Base-by-base conservation (phyloP, 208 protist species). In the Acanthamoeba culbertsoni region DNA sequence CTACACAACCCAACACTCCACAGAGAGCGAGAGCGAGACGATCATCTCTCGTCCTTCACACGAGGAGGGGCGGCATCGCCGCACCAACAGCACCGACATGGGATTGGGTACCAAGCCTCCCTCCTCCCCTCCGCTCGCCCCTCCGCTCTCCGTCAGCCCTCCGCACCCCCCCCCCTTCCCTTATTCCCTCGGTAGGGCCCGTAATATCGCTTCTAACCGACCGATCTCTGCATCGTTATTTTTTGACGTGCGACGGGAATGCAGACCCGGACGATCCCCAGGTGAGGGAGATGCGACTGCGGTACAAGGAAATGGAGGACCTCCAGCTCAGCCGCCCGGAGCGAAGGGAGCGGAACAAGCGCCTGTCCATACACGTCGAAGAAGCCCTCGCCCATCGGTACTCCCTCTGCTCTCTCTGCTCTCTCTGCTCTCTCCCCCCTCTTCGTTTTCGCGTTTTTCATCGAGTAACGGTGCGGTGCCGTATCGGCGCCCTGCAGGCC, bases 281-380 rank as follows among this genome's bases (percentile, higher is more conserved):
- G 18, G 40, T 43, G 14, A 1, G 48, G 23, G 43, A 14, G 46
- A 37, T 89, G 79, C 31, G 31, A 14, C 12, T 45, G 31, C 79
- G 79, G 31, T 68, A 65, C 55, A 89, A 89, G 79, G 79, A 89
- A 33, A 89, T 89, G 79, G 79, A 89, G 48, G 79, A 89, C 48
- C 55, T 89, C 31, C 79, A 65, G 48, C 79, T 89, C 14, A 35
- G 55, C 79, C 23, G 28, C 51, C 18, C n/a, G 40, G 79, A 89
- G 79, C 46, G 55, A 0, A 42, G 55, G 4, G 51, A 89, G 55
- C 46, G 79, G 0, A 89, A 35, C 46, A 89, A 89, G 18, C 46
- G 79, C 35, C 79, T 89, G 46, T 89, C 79, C 14, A 37, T 89
- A 18, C 79, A 65, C 46, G 42, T 89, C 79, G 79, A 89, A 16